Base-by-base conservation (phyloP, 2,329 filamentous ascomycete genomes). In the Diaporthe vexans region DNA sequence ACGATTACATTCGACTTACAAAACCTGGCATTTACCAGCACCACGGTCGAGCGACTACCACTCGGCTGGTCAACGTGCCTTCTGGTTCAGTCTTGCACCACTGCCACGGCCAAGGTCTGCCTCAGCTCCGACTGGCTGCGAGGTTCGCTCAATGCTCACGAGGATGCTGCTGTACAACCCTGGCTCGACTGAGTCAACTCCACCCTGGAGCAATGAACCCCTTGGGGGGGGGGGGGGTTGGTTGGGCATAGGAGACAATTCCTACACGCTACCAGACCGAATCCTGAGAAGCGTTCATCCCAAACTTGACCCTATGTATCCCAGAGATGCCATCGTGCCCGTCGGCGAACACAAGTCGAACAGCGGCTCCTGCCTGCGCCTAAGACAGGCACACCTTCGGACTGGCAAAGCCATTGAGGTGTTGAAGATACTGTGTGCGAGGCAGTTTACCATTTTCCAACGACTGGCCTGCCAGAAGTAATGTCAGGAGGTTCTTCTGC, bases 21-120 rank as follows among this genome's bases (percentile, higher is more conserved):
- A 24, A 51, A 3, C 48, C 15, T 40, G 19, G 46, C 40, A 10
- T 13, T 35, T 48, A 65, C 17, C 40, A 35, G 40, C 26, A 33
- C 43, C 26, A 33, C 33, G 40, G 35, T 35, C 19, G 43, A 33
- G 26, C 59, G 40, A 51, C 59, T 26, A 40, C 2, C 48, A 17
- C 43, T 40, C 43, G 43, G 33, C 26, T 24, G 43, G 40, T 63
- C 7, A 26, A 26, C 24, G 26, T 29, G 4, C 24, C 48, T 26
- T 26, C 48, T 4, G 37, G 37, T 13, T 40, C 37, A 46, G 59
- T 43, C 43, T 65, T 11, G 59, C 37, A 48, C 59, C 19, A 40
- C 59, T 65, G 37, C 37, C 37, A 48, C 59, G 26, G 59, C 59
- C 40, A 26, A 48, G 59, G 26, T 21, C 40, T 48, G 59, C 40